Conservation (phyloP, 1,139 yeast genomes). For the Maudiozyma humilis region DNA sequence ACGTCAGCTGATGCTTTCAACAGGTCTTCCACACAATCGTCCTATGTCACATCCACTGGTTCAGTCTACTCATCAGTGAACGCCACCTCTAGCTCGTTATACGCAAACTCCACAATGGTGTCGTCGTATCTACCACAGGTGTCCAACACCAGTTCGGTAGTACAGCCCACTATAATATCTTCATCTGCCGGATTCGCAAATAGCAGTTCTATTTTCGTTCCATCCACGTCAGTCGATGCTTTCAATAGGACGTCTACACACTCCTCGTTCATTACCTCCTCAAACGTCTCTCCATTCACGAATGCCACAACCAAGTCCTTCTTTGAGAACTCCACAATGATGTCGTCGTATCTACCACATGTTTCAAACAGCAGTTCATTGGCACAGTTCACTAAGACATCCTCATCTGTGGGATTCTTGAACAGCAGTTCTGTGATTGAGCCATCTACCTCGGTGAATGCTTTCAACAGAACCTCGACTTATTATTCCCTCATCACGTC, state of each 20-base stretch:
- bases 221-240: background rate
- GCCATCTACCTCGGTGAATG: background rate
- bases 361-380: background rate
- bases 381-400: too few relatives aligned
- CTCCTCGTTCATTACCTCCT: background rate
- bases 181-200: background rate
- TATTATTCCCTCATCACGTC: too few relatives aligned
- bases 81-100: too few relatives aligned
- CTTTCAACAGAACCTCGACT: background rate
- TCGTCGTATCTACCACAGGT: background rate
- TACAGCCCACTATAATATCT: background rate
- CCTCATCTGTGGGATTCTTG: background rate
- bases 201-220: background rate
- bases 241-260: background rate
- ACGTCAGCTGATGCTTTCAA: too few relatives aligned
- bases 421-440: background rate
- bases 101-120: background rate
- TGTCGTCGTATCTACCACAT: background rate
- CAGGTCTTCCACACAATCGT: too few relatives aligned
- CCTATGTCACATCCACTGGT: too few relatives aligned
- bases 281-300: background rate
- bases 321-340: too few relatives aligned
- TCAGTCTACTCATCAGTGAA: too few relatives aligned
- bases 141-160: background rate
- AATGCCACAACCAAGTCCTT: too few relatives aligned